phyloP scores from a whole-genome alignment of 2,329 filamentous ascomycete species.

The Aspergillus luchuensis region DNA sequence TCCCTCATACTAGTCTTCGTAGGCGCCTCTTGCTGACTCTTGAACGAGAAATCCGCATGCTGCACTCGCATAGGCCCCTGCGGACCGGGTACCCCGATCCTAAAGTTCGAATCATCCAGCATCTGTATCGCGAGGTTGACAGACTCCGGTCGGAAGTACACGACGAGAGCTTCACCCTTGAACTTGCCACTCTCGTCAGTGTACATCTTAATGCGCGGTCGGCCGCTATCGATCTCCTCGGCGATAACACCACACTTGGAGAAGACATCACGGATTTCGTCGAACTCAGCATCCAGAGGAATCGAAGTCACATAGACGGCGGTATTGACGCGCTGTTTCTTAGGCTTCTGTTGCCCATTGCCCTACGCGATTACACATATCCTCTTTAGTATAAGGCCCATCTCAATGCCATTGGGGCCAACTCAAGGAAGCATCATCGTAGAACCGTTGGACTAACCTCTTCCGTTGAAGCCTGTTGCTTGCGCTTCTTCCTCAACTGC shows the following conservation, averaged over 20 bases:
- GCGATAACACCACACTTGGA: conserved; percentile 89
- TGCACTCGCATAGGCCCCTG: conserved; percentile 75
- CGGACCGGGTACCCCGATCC: conserved; percentile 58
- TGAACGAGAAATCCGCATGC: conserved; percentile 86
- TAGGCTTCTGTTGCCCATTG: conserved; percentile 37
- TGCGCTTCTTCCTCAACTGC: conserved; percentile 55
- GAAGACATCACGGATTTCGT: conserved; percentile 83
- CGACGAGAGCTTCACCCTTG: conserved; percentile 89
- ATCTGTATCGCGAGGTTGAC: conserved; percentile 66
- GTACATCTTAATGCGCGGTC: conserved; percentile 92
- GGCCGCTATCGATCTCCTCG: conserved; percentile 86
- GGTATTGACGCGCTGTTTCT: conserved; percentile 68
- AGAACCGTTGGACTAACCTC: conserved; percentile 47
- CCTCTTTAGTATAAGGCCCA: not conserved
- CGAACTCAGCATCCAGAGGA: conserved; percentile 73
- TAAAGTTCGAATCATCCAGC: conserved; percentile 66
- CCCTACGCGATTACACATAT: conserved; percentile 19
- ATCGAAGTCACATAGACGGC: conserved; percentile 91
- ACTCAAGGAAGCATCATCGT: not conserved
- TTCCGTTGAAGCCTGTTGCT: conserved; percentile 53
- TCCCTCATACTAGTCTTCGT: conserved; percentile 62
- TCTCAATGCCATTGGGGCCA: too few species aligned
- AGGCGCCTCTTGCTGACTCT: conserved; percentile 73
- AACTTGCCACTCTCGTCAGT: conserved; percentile 76
- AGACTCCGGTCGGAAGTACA: conserved; percentile 95